Evolutionary conservation across 225 moss, liverwort and hornwort species (phyloP).

Genomic region (Marchantia polymorpha): DNA sequence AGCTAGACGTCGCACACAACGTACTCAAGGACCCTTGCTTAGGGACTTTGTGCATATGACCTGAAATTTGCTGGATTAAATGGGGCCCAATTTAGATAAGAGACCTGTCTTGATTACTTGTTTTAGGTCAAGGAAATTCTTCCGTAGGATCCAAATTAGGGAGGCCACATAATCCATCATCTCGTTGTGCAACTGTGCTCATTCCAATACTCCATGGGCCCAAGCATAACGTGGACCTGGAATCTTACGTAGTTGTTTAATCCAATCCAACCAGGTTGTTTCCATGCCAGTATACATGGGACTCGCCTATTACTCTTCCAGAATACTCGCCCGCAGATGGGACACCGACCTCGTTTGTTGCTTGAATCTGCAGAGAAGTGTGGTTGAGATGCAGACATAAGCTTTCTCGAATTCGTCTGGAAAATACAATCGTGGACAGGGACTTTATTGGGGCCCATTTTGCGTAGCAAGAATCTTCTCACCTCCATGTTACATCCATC

Average conservation of each 20-base stretch:
- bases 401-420: no score
- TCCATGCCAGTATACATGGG: not conserved
- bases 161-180: not conserved
- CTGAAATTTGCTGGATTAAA: not conserved
- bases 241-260: slow-evolving; percentile 2
- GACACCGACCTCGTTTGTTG: no score
- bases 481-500: no score
- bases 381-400: no score
- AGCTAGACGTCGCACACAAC: no score
- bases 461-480: no score
- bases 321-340: not conserved
- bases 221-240: not conserved
- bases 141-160: not conserved
- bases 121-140: not conserved
- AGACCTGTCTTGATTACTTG: not conserved
- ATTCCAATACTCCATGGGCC: not conserved
- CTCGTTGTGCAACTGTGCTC: not conserved
- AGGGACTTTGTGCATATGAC: not conserved
- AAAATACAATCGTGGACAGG: no score
- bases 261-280: not conserved
- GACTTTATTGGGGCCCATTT: no score
- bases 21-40: no score
- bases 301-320: not conserved
- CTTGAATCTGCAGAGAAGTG: no score
- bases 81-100: slow-evolving; percentile 8